Evolutionary conservation across 345 rosid species (phyloP), one percentile per base, ranked within the genome.

Genomic region (Euphorbia tirucalli): DNA sequence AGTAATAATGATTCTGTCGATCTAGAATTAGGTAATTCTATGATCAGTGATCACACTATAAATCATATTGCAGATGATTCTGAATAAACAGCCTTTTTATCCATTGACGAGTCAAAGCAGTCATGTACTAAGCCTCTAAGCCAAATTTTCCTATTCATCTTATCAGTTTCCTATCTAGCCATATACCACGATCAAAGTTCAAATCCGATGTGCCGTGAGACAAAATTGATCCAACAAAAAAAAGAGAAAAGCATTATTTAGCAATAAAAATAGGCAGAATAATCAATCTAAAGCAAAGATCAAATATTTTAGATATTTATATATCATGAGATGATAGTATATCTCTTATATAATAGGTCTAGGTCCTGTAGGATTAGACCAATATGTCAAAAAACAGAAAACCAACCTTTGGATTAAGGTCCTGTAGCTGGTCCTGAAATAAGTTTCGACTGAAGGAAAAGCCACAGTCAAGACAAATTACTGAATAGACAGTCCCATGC

Each of bases 401-500:
- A 79, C 88, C 58, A 68, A 86, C 98, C 93, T 88, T 93, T 52
- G 95, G 95, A 85, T 94, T 94, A 61, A 87, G 89, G 71, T 74
- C 85, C 88, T 87, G 90, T 72, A 94, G 65, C 78, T 90, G 88
- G 61, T 94, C 96, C 69, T 92, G 95, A 81, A 92, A 92, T 75
- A 31, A 75, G 68, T 82, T 73, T 31, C 95, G 85, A 57, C 74
- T 46, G 73, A 85, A 72, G 28, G 95, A 90, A 82, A 75, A 86
- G 49, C 93, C 87, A 37, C 96, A 91, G 31, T 90, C 92, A 64
- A 94, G 80, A 83, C 95, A 91, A 37, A 78, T 71, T 71, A 92
- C 97, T 67, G 85, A 75, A 78, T 91, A 92, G 19, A 89, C 96
- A 11, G 97, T 90, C 49, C 97, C 95, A 57, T 94, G 98, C 78